phyloP scores from a whole-genome alignment of 1,139 yeast genomes.

The Debaryomycetaceae sp. region DNA sequence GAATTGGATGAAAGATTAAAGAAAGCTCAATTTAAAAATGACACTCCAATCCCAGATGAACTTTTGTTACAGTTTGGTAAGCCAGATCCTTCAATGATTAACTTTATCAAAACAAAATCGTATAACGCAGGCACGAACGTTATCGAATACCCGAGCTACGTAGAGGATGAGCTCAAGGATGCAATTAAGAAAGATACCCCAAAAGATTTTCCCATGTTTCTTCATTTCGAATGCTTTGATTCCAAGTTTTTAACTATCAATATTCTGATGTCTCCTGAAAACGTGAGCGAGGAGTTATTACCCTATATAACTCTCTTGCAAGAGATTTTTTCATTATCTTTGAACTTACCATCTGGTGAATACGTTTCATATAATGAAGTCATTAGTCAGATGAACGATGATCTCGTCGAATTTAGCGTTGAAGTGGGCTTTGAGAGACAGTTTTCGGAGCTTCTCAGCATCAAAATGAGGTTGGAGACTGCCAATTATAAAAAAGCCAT shows the following conservation, averaged over 20 bases:
- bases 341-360: conserved; percentile 59
- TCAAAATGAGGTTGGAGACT: conserved; percentile 60
- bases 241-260: conserved; percentile 79
- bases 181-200: conserved; percentile 40
- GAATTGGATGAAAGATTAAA: conserved; percentile 49
- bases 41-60: conserved; percentile 68
- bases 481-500: conserved; percentile 66
- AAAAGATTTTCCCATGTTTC: conserved; percentile 56
- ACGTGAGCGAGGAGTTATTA: conserved; percentile 54
- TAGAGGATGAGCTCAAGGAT: conserved; percentile 23
- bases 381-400: conserved; percentile 66
- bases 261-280: conserved; percentile 59
- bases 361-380: conserved; percentile 70
- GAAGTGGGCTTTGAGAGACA: conserved; percentile 58
- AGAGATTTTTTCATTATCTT: conserved; percentile 66
- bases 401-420: conserved; percentile 58
- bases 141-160: conserved; percentile 1
- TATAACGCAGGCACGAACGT: conserved; percentile 46
- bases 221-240: conserved; percentile 76
- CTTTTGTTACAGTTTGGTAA: conserved; percentile 57
- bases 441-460: conserved; percentile 61
- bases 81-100: conserved; percentile 74
- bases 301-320: conserved; percentile 68
- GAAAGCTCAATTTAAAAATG: conserved; percentile 65
- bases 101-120: conserved; percentile 68